Base-by-base conservation (phyloP, 176 grass and related monocot genomes). In the Oryza meyeriana region DNA sequence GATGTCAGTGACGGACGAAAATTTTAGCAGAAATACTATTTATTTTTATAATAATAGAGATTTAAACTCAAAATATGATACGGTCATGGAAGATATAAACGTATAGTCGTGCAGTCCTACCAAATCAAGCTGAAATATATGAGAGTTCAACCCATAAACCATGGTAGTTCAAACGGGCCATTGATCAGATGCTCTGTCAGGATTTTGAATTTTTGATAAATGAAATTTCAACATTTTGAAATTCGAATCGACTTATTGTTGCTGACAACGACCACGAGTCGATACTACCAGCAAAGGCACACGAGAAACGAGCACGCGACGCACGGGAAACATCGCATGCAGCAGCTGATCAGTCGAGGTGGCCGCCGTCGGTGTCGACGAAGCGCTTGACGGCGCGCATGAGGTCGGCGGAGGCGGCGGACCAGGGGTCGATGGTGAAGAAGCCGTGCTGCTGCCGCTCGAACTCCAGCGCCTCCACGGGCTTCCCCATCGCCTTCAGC, bases 371-470 rank as follows among this genome's bases (percentile, higher is more conserved):
- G 1, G 66, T 40, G 29, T 88, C 75, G 39, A 95, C 61, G 74
- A 98, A 95, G 7, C 69, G 88, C 86, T 90, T 89, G 79, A 98
- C 26, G 64, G 57, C 61, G 39, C 63, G 61, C 92, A 98, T 98
- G 66, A 98, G 88, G 74, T 91, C 63, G 33, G 69, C 84, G 34
- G 95, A 71, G 17, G 90, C 68, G 48, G 84, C 88, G 33, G 86
- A 93, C 88, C 92, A 93, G 0, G 92, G 90, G 11, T 91, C 82
- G 64, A 94, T 86, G 70, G 92, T 98, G 86, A 93, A 98, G 90
- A 98, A 98, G 1, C 92, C 92, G 30, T 98, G 95, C 66, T 98
- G 92, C 89, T 98, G 88, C 12, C 88, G 90, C 7, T 84, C 61
- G 88, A 95, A 98, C 66, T 93, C 90, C 10, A 33, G 64, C 28